These are phyloP conservation scores for Cryphonectria carpinicola DNA, from an alignment of 2,329 filamentous ascomycete species.

Conservation along the genomic window DNA sequence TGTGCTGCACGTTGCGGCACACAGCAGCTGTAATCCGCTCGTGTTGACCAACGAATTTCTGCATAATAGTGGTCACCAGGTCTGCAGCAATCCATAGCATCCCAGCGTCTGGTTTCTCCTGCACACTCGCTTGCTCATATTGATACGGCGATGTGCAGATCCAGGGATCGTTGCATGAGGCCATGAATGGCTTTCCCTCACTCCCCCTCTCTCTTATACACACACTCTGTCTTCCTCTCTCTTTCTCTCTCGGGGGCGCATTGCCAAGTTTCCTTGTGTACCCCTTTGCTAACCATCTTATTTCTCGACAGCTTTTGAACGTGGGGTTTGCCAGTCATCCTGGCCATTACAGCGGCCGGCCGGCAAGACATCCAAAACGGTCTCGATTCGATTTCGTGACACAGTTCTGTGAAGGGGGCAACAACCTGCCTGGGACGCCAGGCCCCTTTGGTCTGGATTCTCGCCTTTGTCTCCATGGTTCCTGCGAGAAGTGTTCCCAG, in stretches of 20 bases:
- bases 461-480: constrained; percentile 12
- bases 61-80: constrained; percentile 36
- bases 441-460: constrained; percentile 15
- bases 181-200: not conserved
- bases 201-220: no score
- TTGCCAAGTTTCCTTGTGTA: not conserved
- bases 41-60: constrained; percentile 34
- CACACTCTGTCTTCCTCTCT: not conserved
- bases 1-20: constrained; percentile 21
- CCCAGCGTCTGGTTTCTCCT: constrained; percentile 10
- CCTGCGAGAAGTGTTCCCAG: constrained; percentile 10
- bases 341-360: not conserved
- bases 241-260: not conserved
- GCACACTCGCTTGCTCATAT: not conserved
- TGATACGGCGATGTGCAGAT: constrained; percentile 18
- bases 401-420: not conserved
- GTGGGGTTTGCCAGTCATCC: not conserved
- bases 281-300: not conserved
- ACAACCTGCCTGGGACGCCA: not conserved
- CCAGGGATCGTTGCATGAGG: not conserved
- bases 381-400: constrained; percentile 21
- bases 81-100: constrained; percentile 18
- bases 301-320: not conserved
- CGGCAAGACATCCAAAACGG: constrained; percentile 1
- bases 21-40: constrained; percentile 20